Conservation (phyloP, 2,329 filamentous ascomycete genomes). For the Scortechinia acanthostroma region DNA sequence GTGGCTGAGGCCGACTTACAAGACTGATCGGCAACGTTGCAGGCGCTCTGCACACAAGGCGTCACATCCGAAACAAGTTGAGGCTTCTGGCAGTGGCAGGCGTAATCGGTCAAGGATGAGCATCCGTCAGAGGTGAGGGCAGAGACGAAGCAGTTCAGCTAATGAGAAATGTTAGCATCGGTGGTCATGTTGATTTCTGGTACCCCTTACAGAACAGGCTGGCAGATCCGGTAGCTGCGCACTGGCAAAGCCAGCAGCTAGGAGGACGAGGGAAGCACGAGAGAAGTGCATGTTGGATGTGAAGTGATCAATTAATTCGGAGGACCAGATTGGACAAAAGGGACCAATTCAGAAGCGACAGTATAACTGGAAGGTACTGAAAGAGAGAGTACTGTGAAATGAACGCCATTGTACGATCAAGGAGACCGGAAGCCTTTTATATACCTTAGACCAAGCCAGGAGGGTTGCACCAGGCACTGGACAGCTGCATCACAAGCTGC, state of each 20-base stretch:
- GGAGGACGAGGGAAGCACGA: constrained; percentile 18
- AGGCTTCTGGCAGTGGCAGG: constrained; percentile 36
- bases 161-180: constrained; percentile 10
- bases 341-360: too few species aligned
- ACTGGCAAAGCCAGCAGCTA: constrained; percentile 30
- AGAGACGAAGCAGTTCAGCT: constrained; percentile 34
- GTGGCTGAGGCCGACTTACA: constrained; percentile 13
- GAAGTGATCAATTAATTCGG: not conserved
- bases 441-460: too few species aligned
- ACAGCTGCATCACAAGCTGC: too few species aligned
- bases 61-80: constrained; percentile 27
- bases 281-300: not conserved
- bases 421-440: too few species aligned
- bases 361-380: too few species aligned
- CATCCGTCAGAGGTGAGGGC: constrained; percentile 32
- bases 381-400: too few species aligned
- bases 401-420: too few species aligned
- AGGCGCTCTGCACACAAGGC: constrained; percentile 34
- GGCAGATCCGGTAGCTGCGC: constrained; percentile 35
- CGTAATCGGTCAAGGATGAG: constrained; percentile 33
- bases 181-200: not conserved
- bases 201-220: constrained; percentile 30
- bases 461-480: too few species aligned
- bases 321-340: too few species aligned
- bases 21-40: constrained; percentile 23